Conservation (phyloP, 2,329 filamentous ascomycete species). For the Penicillium verrucosum region DNA sequence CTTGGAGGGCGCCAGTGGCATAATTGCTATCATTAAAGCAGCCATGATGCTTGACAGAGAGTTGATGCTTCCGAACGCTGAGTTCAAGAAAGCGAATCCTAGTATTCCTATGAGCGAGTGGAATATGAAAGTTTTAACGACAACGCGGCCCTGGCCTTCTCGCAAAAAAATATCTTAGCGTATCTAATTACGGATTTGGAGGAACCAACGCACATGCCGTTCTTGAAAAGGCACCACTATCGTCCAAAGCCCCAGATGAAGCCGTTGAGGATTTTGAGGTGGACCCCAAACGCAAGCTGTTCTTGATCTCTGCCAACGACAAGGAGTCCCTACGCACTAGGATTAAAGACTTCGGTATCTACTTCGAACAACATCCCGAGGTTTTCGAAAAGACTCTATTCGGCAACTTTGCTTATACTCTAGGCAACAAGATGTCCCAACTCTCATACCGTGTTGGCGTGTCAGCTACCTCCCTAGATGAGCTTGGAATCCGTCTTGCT, state of each 20-base stretch:
- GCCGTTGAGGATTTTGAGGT: conserved; percentile 8
- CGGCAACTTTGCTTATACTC: conserved; percentile 25
- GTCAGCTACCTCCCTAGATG: conserved; percentile 19
- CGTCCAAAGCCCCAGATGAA: conserved; percentile 1
- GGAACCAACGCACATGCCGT: conserved; percentile 32
- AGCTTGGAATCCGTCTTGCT: conserved; percentile 22
- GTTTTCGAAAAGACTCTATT: conserved; percentile 25
- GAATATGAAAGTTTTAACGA: conserved; percentile 24
- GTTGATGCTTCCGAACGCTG: conserved; percentile 25
- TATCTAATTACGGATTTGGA: conserved; percentile 30
- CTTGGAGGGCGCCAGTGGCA: conserved; percentile 25
- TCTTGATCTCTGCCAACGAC: conserved; percentile 28
- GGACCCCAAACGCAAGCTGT: conserved; percentile 21
- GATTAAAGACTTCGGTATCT: conserved; percentile 26
- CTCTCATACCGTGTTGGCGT: conserved; percentile 27
- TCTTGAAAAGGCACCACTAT: conserved; percentile 18
- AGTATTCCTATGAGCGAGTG: conserved; percentile 24
- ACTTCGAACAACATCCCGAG: conserved; percentile 25
- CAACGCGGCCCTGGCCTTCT: conserved; percentile 27
- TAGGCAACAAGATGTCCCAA: conserved; percentile 26
- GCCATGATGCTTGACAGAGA: conserved; percentile 27
- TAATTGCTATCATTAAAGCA: conserved; percentile 33
- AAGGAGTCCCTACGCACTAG: conserved; percentile 24
- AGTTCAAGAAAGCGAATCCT: conserved; percentile 31
- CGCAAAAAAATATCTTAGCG: conserved; percentile 24